These are phyloP conservation scores for Globisporangium polare DNA, from an alignment of 352 stramenopile species.

Conservation along the genomic window DNA sequence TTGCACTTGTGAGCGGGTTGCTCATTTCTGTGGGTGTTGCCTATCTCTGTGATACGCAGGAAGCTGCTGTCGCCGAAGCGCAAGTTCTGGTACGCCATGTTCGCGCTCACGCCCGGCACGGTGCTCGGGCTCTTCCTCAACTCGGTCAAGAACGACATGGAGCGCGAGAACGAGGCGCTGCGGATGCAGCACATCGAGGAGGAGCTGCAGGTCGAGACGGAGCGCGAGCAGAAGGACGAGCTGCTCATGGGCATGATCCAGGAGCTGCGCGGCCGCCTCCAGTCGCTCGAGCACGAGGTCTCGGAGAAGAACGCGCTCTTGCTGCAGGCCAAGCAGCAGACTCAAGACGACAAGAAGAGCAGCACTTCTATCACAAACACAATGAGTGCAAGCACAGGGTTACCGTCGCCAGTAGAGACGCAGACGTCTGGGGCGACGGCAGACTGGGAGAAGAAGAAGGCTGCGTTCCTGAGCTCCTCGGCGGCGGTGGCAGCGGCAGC, in stretches of 20 bases:
- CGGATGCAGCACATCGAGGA: conserved; percentile 39
- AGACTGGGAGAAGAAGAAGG: conserved; percentile 34
- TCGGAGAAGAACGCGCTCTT: conserved; percentile 19
- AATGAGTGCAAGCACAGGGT: conserved; percentile 8
- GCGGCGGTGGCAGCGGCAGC: background rate
- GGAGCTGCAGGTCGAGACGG: conserved; percentile 36
- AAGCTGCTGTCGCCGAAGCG: conserved; percentile 60
- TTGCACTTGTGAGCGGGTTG: background rate
- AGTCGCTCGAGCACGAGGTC: conserved; percentile 44
- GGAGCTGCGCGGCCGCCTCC: conserved; percentile 57
- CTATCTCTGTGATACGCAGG: too few relatives aligned
- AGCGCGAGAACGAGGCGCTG: conserved; percentile 54
- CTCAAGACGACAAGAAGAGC: background rate
- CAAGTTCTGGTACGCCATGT: conserved; percentile 61
- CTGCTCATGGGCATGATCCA: conserved; percentile 46
- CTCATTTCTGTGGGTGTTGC: too few relatives aligned
- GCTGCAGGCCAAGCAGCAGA: background rate
- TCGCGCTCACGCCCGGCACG: conserved; percentile 68
- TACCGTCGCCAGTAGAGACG: conserved; percentile 3
- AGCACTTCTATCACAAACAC: background rate
- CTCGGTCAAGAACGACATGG: conserved; percentile 68
- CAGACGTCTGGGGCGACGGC: conserved; percentile 7
- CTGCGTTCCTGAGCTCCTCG: conserved; percentile 21
- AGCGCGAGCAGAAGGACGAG: conserved; percentile 47
- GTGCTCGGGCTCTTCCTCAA: conserved; percentile 62